Evolutionary conservation across 1,284 basidiomycete genomes (phyloP).

Genomic region (Mrakiaceae sp.): DNA sequence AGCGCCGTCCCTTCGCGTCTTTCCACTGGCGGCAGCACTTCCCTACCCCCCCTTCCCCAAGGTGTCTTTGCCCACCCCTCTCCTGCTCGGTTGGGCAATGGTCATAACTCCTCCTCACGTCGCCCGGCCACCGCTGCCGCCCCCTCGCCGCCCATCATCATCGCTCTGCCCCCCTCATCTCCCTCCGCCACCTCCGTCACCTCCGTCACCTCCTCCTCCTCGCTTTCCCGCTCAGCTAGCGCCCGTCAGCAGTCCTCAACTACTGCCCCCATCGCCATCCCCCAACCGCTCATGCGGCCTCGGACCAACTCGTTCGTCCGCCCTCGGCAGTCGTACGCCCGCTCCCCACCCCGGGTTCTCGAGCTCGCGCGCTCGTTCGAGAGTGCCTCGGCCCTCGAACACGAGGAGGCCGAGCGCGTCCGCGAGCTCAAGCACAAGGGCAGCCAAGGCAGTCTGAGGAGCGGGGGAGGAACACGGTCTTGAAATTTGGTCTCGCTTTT

Average conservation of each 20-base stretch:
- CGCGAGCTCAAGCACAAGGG: neutral
- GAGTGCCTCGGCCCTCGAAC: neutral
- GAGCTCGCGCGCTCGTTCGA: conserved; percentile 6
- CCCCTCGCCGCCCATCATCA: neutral
- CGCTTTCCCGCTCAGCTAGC: neutral
- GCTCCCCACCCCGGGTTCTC: neutral
- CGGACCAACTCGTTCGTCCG: neutral
- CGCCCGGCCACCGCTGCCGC: neutral
- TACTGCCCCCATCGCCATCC: conserved; percentile 1
- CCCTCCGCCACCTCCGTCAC: too few relatives aligned
- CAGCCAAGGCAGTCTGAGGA: neutral
- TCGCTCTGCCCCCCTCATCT: neutral
- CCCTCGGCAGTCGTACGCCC: neutral
- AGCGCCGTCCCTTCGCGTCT: neutral
- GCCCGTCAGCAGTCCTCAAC: neutral
- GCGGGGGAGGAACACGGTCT: neutral
- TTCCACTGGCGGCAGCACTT: neutral
- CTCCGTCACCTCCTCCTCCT: neutral
- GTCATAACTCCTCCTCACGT: neutral
- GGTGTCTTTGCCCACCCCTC: neutral
- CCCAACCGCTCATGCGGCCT: neutral
- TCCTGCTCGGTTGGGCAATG: neutral
- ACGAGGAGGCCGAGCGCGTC: neutral
- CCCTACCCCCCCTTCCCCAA: neutral
- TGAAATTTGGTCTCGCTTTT: neutral